These are phyloP conservation scores for Erucastrum elatum DNA, from an alignment of 345 rosid species.

Conservation along the genomic window DNA sequence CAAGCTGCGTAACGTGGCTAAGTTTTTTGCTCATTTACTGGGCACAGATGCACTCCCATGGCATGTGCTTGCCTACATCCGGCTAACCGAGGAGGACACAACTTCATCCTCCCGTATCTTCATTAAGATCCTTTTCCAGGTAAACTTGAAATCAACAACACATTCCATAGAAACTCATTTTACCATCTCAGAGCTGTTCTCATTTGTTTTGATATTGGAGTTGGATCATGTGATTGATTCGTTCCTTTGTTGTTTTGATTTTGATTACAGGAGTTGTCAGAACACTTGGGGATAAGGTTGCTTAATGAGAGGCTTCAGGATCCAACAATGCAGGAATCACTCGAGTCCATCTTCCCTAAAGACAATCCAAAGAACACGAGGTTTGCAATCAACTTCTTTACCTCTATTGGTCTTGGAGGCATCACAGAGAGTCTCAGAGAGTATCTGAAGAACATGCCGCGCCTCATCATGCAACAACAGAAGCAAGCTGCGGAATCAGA, in stretches of 20 bases:
- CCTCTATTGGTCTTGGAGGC: conserved; percentile 98
- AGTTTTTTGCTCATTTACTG: conserved; percentile 91
- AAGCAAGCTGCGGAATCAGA: conserved; percentile 50
- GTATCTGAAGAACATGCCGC: conserved; percentile 91
- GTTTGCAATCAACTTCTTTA: conserved; percentile 88
- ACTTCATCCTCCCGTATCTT: conserved; percentile 93
- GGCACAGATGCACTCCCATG: conserved; percentile 95
- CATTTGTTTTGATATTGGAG: neutral
- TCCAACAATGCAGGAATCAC: conserved; percentile 70
- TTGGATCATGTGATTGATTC: too few species aligned
- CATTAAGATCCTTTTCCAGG: conserved; percentile 97
- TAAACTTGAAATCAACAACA: conserved; percentile 33
- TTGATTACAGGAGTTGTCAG: conserved; percentile 72
- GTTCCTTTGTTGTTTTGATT: neutral
- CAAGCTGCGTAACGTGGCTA: conserved; percentile 83
- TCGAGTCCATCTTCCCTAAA: conserved; percentile 79
- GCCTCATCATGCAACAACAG: conserved; percentile 92
- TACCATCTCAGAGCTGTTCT: neutral
- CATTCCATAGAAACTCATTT: conserved; percentile 9
- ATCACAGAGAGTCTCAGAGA: conserved; percentile 88
- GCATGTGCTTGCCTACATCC: conserved; percentile 86
- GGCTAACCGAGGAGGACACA: conserved; percentile 88
- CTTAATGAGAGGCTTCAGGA: conserved; percentile 79
- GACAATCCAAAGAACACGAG: conserved; percentile 94
- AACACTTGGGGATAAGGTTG: conserved; percentile 81